Evolutionary conservation across 176 grass and related monocot genomes (phyloP).

Genomic region (Eleusine indica): DNA sequence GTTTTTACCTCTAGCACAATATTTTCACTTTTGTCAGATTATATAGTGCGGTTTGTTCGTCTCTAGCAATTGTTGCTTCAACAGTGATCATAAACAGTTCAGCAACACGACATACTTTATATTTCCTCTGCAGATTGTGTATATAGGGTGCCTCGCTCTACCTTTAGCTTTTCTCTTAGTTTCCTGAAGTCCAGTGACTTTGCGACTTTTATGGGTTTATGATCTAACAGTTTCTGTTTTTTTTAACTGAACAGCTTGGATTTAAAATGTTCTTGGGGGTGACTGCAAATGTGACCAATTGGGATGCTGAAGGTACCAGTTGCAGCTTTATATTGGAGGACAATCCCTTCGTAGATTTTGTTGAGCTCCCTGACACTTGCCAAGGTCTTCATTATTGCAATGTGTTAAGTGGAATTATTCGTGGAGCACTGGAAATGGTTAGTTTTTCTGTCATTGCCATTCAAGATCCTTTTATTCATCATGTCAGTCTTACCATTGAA

Average conservation of each 20-base stretch:
- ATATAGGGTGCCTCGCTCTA: background rate
- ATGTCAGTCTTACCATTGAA: background rate
- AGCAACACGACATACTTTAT: background rate
- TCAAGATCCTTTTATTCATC: background rate
- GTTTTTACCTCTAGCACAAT: background rate
- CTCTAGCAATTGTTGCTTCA: background rate
- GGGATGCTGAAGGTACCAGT: conserved; percentile 91
- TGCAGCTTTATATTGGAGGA: conserved; percentile 98
- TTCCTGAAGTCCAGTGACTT: no score
- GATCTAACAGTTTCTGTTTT: conserved; percentile 4
- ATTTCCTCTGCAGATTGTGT: background rate
- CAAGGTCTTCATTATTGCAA: conserved; percentile 97
- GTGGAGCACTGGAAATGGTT: conserved; percentile 97
- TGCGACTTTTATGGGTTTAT: background rate
- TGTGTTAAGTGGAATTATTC: conserved; percentile 86
- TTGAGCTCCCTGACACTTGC: conserved; percentile 95
- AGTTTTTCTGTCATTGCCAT: conserved; percentile 10
- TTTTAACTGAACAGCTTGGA: conserved; percentile 61
- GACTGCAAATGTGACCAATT: conserved; percentile 85
- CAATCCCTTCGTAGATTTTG: conserved; percentile 97
- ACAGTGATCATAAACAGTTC: background rate
- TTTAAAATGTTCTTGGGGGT: conserved; percentile 99
- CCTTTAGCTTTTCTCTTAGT: background rate
- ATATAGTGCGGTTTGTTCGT: background rate
- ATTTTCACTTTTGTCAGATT: background rate